These are phyloP conservation scores for Solanum hybrid DNA, from an alignment of 305 asterid genomes.

Conservation along the genomic window DNA sequence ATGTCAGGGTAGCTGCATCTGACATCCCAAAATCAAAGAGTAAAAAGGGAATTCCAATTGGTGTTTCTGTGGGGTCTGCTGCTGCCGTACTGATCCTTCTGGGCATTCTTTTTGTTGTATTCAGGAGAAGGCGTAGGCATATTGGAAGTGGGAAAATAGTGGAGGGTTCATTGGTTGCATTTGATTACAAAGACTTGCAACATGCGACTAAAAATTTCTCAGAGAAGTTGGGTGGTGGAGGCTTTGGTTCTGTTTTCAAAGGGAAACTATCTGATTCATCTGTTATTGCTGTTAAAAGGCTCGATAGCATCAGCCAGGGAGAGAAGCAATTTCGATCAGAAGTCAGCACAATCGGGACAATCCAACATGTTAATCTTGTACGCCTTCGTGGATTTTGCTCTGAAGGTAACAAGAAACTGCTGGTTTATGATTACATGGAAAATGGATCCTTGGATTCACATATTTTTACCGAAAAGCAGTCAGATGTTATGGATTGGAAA, in stretches of 20 bases:
- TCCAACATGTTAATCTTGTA: conserved; percentile 69
- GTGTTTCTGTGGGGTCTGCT: conserved; percentile 42
- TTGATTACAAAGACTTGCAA: conserved; percentile 51
- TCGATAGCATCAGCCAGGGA: conserved; percentile 68
- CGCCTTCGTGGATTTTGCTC: conserved; percentile 72
- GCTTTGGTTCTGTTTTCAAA: conserved; percentile 68
- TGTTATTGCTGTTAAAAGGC: conserved; percentile 61
- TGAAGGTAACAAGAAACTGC: conserved; percentile 41
- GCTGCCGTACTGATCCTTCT: conserved; percentile 16
- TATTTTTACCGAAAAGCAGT: conserved; percentile 33
- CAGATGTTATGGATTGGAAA: conserved; percentile 42
- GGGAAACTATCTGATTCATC: conserved; percentile 57
- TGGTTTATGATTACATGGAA: conserved; percentile 62
- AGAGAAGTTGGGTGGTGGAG: conserved; percentile 66
- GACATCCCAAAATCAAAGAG: conserved; percentile 30
- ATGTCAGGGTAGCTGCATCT: conserved; percentile 32
- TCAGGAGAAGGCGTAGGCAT: conserved; percentile 24
- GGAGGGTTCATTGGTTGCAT: conserved; percentile 59
- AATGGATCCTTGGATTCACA: conserved; percentile 56
- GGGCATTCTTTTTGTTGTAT: conserved; percentile 19
- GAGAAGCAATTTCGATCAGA: conserved; percentile 78
- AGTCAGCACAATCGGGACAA: conserved; percentile 75
- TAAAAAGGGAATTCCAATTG: conserved; percentile 23
- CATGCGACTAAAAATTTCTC: conserved; percentile 57
- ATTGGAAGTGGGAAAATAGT: conserved; percentile 23